A percentile compares a stretch with the other conserved stretches of the same genome.
Conservation (phyloP, 148 eudicot species). For the Chenopodium berlandieri region DNA sequence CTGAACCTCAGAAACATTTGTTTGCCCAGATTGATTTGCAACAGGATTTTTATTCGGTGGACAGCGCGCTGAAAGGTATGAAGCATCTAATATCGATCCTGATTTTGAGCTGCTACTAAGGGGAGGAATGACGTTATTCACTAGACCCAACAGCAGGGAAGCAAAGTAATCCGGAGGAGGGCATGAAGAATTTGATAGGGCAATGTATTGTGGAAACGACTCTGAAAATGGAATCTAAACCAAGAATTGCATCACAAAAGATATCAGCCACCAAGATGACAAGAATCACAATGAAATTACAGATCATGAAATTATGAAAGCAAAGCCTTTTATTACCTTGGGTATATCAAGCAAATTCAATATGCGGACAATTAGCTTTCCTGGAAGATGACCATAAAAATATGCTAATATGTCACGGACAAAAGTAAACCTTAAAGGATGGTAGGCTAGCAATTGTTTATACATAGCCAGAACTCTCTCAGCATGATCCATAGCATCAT, state of each 20-base stretch:
- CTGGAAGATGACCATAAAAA: constrained; percentile 93
- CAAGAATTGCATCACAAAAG: constrained; percentile 16
- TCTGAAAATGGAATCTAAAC: constrained; percentile 93
- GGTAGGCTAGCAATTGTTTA: constrained; percentile 63
- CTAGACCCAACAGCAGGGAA: constrained; percentile 69
- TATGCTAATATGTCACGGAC: constrained; percentile 97
- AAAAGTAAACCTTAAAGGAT: constrained; percentile 91
- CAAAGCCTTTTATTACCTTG: constrained; percentile 45
- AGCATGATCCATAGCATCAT: constrained; percentile 82
- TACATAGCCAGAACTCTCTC: constrained; percentile 78
- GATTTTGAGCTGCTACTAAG: constrained; percentile 57
- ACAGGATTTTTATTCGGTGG: constrained; percentile 52
- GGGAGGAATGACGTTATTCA: constrained; percentile 84
- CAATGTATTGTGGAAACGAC: constrained; percentile 79
- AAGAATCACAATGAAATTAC: background rate
- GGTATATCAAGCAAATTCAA: constrained; percentile 71
- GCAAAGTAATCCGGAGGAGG: constrained; percentile 96
- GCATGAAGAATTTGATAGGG: constrained; percentile 60
- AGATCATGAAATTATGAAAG: background rate
- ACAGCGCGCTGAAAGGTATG: constrained; percentile 40
- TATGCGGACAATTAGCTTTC: constrained; percentile 78
- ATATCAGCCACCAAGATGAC: constrained; percentile 15
- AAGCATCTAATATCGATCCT: constrained; percentile 49
- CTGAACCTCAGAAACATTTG: constrained; percentile 61
- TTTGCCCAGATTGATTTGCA: constrained; percentile 50